These are phyloP conservation scores for Populus hybrid DNA, from an alignment of 441 rosid species.

Conservation along the genomic window DNA sequence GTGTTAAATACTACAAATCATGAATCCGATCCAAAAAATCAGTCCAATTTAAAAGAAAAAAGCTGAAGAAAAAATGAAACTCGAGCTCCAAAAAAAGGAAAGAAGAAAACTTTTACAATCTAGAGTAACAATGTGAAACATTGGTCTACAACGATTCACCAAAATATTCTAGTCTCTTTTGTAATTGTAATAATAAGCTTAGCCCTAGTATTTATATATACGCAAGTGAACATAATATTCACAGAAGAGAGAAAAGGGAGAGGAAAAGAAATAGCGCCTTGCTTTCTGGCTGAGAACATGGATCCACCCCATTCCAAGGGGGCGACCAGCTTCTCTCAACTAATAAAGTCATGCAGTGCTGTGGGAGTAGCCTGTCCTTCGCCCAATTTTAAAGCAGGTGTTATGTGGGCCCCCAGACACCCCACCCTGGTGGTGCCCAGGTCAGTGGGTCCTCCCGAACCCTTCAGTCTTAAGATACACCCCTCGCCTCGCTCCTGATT, in stretches of 20 bases:
- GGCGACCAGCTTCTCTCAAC: conserved; percentile 33
- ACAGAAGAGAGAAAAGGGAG: neutral
- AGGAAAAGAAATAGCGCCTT: neutral
- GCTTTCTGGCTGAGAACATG: conserved; percentile 33
- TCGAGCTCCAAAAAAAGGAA: no score
- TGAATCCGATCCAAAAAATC: no score
- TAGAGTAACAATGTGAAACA: no score
- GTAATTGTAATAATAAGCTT: no score
- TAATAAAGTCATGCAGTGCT: conserved; percentile 45
- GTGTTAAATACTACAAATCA: no score
- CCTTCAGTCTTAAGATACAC: conserved; percentile 10
- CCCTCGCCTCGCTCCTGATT: conserved; percentile 20
- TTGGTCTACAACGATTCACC: no score
- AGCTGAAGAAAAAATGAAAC: no score
- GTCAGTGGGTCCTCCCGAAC: conserved; percentile 14
- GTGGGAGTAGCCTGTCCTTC: conserved; percentile 25
- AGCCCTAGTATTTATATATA: no score
- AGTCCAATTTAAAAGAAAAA: no score
- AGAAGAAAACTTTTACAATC: no score
- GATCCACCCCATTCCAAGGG: conserved; percentile 41
- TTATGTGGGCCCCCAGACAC: conserved; percentile 16
- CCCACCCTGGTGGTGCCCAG: conserved; percentile 17
- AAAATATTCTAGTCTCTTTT: no score
- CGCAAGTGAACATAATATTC: no score
- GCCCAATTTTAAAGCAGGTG: conserved; percentile 12